phyloP scores from a whole-genome alignment of 2,329 filamentous ascomycete species.

The Aschersonia sp. region DNA sequence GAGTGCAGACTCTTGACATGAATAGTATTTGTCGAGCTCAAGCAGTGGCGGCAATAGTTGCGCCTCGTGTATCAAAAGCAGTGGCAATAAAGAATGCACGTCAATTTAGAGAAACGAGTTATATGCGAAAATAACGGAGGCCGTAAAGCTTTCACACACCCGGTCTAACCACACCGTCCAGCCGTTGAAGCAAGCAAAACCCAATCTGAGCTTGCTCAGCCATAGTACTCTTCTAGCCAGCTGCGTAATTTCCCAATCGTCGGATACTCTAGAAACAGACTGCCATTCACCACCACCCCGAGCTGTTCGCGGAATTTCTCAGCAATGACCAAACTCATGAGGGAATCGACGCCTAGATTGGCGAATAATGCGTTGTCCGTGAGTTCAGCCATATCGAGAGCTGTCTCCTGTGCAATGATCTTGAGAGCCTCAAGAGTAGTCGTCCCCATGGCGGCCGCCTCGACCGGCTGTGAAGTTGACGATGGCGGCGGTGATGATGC shows the following conservation, averaged over 20 bases:
- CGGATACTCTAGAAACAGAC: constrained; percentile 37
- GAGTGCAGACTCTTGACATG: too few species aligned
- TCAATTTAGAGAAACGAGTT: too few species aligned
- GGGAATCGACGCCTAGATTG: constrained; percentile 43
- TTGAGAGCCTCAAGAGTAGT: constrained; percentile 26
- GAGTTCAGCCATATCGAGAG: constrained; percentile 36
- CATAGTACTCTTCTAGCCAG: constrained; percentile 20
- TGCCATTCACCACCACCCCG: constrained; percentile 34
- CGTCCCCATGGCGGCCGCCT: constrained; percentile 10
- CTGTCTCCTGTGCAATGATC: constrained; percentile 41
- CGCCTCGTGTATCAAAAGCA: too few species aligned
- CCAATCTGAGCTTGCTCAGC: background rate
- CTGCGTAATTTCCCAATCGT: constrained; percentile 39
- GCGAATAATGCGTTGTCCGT: constrained; percentile 39
- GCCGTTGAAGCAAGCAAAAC: too few species aligned
- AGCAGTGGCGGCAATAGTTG: too few species aligned
- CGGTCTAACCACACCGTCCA: too few species aligned
- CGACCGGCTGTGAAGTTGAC: constrained; percentile 10
- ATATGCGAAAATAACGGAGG: too few species aligned
- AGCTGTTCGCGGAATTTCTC: constrained; percentile 42
- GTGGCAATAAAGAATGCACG: too few species aligned
- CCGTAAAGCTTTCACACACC: too few species aligned
- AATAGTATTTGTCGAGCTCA: too few species aligned
- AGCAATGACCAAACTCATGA: constrained; percentile 43
- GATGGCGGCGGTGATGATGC: too few species aligned